Evolutionary conservation across 352 stramenopile genomes (phyloP), one percentile per base, ranked within the genome.

Genomic region (Globisporangium rhizosaccharum): DNA sequence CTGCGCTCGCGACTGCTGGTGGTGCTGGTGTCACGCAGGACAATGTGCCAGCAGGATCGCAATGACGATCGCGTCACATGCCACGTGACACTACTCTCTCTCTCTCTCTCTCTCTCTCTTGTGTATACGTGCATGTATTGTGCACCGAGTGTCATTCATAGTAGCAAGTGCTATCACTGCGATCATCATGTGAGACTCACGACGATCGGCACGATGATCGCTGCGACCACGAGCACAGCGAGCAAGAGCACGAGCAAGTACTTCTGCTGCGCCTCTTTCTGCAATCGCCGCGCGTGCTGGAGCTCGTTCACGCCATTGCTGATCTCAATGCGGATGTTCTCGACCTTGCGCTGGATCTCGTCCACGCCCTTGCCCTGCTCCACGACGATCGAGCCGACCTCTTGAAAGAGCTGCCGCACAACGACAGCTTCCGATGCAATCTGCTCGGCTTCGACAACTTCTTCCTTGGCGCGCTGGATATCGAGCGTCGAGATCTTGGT

Each of bases 391-490:
- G 65, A 62, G 30, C 77, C 77, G 0, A 90, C 79, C 53, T 91
- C 67, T 37, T 74, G 79, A 65, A 91, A 91, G 7, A 89, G 60
- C 20, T 82, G 72, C 53, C 87, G 87, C 18, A 93, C 78, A 17
- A 82, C 66, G 20, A 83, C 73, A 12, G 82, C 79, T 56, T 91
- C 83, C 37, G 68, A 56, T 4, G 71, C 77, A 46, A 93, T 78
- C 61, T 87, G 73, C 12, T 79, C 66, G 14, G 80, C 76, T 56
- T 87, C 78, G 17, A 81, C 66, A n/a, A 88, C 73, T 37, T 90
- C 82, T 47, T 91, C 83, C 44, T 93, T 90, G 0, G 83, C 81
- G n/a, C 70, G 70, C 48, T 93, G 78, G 47, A 93, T 68, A 28
- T 93, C 81, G 41, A 85, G 65, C 2, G 71, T 77, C 14, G 79